Evolutionary conservation across 2,329 filamentous ascomycete species (phyloP).

Genomic region (Fusarium avenaceum): DNA sequence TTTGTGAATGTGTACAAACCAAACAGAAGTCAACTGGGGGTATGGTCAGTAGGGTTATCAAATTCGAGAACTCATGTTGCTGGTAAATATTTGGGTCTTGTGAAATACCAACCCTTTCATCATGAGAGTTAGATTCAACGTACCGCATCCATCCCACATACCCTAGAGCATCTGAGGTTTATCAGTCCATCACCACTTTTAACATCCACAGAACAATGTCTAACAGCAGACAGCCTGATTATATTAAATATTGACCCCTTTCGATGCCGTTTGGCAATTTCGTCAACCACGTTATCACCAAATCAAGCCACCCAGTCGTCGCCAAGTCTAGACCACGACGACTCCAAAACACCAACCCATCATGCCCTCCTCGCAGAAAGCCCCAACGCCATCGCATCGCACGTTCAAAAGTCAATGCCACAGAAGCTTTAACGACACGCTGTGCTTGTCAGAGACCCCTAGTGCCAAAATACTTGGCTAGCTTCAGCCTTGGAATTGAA

Average conservation of each 20-base stretch:
- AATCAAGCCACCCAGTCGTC: neutral
- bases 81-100: no score
- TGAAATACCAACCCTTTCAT: no score
- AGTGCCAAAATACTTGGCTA: conserved; percentile 14
- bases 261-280: no score
- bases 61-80: no score
- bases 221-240: no score
- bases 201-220: no score
- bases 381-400: neutral
- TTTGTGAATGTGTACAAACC: neutral
- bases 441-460: neutral
- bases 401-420: conserved; percentile 27
- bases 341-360: neutral
- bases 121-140: no score
- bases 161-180: neutral
- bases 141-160: neutral
- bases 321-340: neutral
- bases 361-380: neutral
- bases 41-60: neutral
- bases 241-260: no score
- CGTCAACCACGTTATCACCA: neutral
- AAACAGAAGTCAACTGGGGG: neutral
- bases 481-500: neutral
- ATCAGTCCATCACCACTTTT: conserved; percentile 11
- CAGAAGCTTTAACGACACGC: conserved; percentile 5